Evolutionary conservation across 768 basidiomycete species (phyloP), one percentile per base, ranked within the genome.

Genomic region (Termitomyces sp.): DNA sequence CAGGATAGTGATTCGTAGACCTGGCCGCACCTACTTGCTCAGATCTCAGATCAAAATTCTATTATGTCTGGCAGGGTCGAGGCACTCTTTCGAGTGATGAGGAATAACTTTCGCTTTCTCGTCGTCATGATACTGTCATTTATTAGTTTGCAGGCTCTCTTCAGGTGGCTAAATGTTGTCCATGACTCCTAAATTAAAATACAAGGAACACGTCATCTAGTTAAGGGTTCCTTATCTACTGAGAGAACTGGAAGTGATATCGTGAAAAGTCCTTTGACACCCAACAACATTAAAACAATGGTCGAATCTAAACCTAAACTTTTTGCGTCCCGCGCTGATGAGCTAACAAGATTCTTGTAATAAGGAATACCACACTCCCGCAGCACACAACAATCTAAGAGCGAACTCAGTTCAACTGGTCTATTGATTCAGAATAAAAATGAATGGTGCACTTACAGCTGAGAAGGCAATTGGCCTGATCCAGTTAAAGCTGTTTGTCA

Each of bases 391-490:
- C 35, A 10, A n/a, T 48, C 60, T 61, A 30, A 12, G 22, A 47
- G 10, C 16, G 33, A 57, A 16, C 6, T 59, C 32, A 55, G 12
- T 44, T 30, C 22, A 16, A n/a, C 2, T 52, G 36, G 12, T 24
- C 16, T 10, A n/a, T 32, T 20, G 7, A 13, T n/a, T 30, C 14
- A 3, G 20, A n/a, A 30, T 32, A 7, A 16, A 14, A 9, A 56
- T 42, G 35, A 20, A 24, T 14, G 24, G 24, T 38, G 9, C 6
- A 58, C 73, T 58, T 63, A 75, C 75, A 22, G 67, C 74, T 53
- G 71, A 71, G 46, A 77, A 68, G 0, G 64, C 72, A 47, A 69
- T 69, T 8, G 74, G 69, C 28, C 69, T 61, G 6, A 65, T 68
- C 73, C 73, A 77, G 4, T 60, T 26, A 48, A 68, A 73, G 10